Percentiles rank a stretch among this genome's conserved stretches.
phyloP scores from a whole-genome alignment of 2,329 filamentous ascomycete genomes.

The Pestalotiopsis sp. region DNA sequence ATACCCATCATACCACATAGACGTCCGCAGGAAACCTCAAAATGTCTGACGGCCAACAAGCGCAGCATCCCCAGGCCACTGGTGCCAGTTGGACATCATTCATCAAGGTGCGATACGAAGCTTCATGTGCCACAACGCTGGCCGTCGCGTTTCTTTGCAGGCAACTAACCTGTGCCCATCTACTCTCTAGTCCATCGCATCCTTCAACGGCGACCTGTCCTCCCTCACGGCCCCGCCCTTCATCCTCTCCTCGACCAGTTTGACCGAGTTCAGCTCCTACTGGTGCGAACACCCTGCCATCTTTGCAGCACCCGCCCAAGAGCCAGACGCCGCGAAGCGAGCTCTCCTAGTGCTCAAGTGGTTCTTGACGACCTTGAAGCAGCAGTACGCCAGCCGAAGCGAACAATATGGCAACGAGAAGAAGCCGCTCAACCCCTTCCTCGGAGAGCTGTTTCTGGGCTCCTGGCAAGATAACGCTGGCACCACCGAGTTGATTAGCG shows the following conservation, averaged over 20 bases:
- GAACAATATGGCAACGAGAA: conserved; percentile 51
- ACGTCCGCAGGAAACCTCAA: not conserved
- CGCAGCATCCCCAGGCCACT: conserved; percentile 29
- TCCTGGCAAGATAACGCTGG: conserved; percentile 29
- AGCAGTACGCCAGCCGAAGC: conserved; percentile 49
- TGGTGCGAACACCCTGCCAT: conserved; percentile 52
- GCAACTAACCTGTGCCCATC: not conserved
- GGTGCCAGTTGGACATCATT: conserved; percentile 35
- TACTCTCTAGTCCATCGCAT: conserved; percentile 31
- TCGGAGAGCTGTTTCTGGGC: conserved; percentile 52
- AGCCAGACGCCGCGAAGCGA: conserved; percentile 44
- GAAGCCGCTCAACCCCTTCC: conserved; percentile 55
- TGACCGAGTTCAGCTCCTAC: conserved; percentile 53
- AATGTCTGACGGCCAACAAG: conserved; percentile 13
- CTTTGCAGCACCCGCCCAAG: conserved; percentile 50
- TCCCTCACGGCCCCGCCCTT: conserved; percentile 55
- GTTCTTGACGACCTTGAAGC: conserved; percentile 49
- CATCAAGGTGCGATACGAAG: conserved; percentile 28
- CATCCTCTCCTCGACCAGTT: conserved; percentile 49
- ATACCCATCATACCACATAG: not conserved
- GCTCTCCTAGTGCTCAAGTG: conserved; percentile 50
- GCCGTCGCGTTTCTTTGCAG: not conserved
- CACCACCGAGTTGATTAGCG: conserved; percentile 37
- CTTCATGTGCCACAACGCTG: not conserved
- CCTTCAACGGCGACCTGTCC: conserved; percentile 52